A percentile compares a stretch with the other conserved stretches of the same genome.
These are phyloP conservation scores for Hypoxylon sp. DNA, from an alignment of 2,329 filamentous ascomycete species.

Conservation along the genomic window DNA sequence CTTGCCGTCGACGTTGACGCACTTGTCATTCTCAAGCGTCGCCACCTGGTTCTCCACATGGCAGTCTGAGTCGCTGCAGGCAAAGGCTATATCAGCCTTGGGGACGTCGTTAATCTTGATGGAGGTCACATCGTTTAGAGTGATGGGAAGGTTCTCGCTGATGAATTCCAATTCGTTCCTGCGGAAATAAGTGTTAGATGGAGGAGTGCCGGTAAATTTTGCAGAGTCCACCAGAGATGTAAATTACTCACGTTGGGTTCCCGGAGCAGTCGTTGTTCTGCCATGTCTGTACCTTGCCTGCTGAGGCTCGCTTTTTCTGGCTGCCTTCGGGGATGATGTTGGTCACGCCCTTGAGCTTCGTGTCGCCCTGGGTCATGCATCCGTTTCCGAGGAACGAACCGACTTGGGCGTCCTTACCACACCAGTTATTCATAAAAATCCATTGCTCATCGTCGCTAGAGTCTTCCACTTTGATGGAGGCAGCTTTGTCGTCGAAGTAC, in stretches of 20 bases:
- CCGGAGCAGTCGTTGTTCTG: conserved; percentile 20
- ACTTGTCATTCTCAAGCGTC: conserved; percentile 18
- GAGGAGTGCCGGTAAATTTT: neutral
- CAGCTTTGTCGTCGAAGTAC: conserved; percentile 18
- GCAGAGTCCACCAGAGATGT: neutral
- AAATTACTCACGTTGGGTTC: conserved; percentile 9
- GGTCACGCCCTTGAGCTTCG: conserved; percentile 14
- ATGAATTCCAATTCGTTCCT: conserved; percentile 10
- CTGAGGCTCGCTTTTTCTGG: conserved; percentile 6
- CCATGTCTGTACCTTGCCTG: conserved; percentile 13
- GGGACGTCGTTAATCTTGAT: conserved; percentile 22
- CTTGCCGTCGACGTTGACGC: conserved; percentile 21
- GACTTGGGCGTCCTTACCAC: conserved; percentile 15
- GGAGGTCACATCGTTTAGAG: conserved; percentile 16
- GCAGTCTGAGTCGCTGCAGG: conserved; percentile 22
- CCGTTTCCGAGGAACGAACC: conserved; percentile 18
- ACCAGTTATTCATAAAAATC: conserved; percentile 30
- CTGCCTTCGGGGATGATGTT: conserved; percentile 16
- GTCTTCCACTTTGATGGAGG: conserved; percentile 23
- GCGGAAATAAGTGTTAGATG: neutral
- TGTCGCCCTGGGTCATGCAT: conserved; percentile 18
- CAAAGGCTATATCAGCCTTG: conserved; percentile 14
- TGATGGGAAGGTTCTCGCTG: conserved; percentile 13
- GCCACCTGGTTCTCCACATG: conserved; percentile 25
- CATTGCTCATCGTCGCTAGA: conserved; percentile 10